Percentiles rank a stretch among this genome's conserved stretches.
Conservation (phyloP, 2,329 filamentous ascomycete species). For the Delphinella strobiligena region DNA sequence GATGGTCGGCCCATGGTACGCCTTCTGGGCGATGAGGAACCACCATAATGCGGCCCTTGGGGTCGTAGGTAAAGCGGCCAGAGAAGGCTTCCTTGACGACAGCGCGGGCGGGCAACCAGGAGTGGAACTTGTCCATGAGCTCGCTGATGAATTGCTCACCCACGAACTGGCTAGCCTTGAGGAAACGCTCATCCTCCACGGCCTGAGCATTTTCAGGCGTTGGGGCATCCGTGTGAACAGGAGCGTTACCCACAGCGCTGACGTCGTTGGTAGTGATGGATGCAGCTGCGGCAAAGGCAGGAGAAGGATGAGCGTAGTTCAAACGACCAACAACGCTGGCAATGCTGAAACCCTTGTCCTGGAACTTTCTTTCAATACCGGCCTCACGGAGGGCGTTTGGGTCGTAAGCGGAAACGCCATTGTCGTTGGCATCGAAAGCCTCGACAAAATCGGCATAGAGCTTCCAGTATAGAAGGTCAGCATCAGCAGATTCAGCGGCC, state of each 20-base stretch:
- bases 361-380: conserved; percentile 70
- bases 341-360: conserved; percentile 69
- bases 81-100: conserved; percentile 67
- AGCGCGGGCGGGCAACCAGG: conserved; percentile 80
- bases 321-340: conserved; percentile 78
- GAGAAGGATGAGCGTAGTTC: conserved; percentile 47
- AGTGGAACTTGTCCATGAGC: conserved; percentile 58
- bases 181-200: conserved; percentile 72
- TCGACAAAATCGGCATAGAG: conserved; percentile 90
- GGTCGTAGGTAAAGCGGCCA: conserved; percentile 54
- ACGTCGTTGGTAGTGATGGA: conserved; percentile 8
- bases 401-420: conserved; percentile 79
- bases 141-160: conserved; percentile 79
- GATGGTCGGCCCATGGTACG: conserved; percentile 92
- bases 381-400: conserved; percentile 54
- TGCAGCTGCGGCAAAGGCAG: conserved; percentile 19
- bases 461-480: conserved; percentile 70
- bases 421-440: conserved; percentile 94
- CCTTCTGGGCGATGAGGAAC: conserved; percentile 51
- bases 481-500: conserved; percentile 50
- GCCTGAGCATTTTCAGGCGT: conserved; percentile 41
- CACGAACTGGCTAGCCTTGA: conserved; percentile 65
- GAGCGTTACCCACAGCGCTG: conserved; percentile 5
- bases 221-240: conserved; percentile 4
- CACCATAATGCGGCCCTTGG: conserved; percentile 68